These are phyloP conservation scores for Aspergillus nomiae DNA, from an alignment of 2,329 filamentous ascomycete species.

Conservation along the genomic window DNA sequence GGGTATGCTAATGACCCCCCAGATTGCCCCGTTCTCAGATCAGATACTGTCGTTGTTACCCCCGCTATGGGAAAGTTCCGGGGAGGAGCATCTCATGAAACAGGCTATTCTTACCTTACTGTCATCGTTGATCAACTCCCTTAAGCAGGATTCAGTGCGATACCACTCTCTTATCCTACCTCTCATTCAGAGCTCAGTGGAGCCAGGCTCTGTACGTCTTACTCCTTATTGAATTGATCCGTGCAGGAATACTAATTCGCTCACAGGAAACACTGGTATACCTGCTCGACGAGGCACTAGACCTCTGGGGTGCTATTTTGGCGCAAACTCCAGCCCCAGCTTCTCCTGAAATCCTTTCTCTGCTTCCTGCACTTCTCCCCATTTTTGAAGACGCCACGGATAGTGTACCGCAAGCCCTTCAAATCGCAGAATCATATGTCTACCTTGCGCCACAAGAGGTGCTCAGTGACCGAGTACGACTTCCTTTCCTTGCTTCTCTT, in stretches of 20 bases:
- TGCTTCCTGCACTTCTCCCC: slow-evolving; percentile 66
- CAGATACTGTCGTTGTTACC: slow-evolving; percentile 80
- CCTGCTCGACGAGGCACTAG: slow-evolving; percentile 86
- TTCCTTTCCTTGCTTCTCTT: slow-evolving; percentile 41
- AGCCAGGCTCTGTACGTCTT: slow-evolving; percentile 66
- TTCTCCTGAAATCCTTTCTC: slow-evolving; percentile 61
- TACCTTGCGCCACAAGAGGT: slow-evolving; percentile 59
- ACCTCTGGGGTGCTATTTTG: slow-evolving; percentile 80
- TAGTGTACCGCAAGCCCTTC: slow-evolving; percentile 62
- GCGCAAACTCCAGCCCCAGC: slow-evolving; percentile 64
- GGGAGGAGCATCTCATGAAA: slow-evolving; percentile 89
- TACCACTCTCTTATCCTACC: slow-evolving; percentile 82
- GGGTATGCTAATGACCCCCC: slow-evolving; percentile 7
- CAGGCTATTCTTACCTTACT: slow-evolving; percentile 88
- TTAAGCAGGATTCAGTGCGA: slow-evolving; percentile 74
- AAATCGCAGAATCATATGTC: slow-evolving; percentile 71
- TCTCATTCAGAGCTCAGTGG: slow-evolving; percentile 76
- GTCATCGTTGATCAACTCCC: slow-evolving; percentile 78
- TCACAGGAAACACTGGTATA: slow-evolving; percentile 68
- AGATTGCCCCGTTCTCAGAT: slow-evolving; percentile 69
- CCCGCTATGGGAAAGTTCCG: slow-evolving; percentile 79
- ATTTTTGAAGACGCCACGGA: slow-evolving; percentile 68
- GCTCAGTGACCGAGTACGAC: slow-evolving; percentile 42
- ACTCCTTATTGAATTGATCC: background rate
- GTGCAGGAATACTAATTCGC: slow-evolving; percentile 8